Base-by-base conservation (phyloP, 768 basidiomycete genomes). In the Boletus reticulatus region DNA sequence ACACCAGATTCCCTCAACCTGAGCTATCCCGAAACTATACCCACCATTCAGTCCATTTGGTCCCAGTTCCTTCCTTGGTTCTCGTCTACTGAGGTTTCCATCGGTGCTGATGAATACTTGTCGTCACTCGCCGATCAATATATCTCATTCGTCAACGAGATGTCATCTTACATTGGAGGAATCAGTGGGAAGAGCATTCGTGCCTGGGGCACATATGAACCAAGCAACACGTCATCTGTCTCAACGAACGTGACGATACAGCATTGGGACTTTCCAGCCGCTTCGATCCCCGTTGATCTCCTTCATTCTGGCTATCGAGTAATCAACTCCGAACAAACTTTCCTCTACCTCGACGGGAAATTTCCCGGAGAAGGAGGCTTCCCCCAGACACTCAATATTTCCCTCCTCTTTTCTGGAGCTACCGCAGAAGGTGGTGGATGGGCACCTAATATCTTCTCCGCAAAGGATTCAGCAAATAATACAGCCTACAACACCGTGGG, bases 61-160 rank as follows among this genome's bases (percentile, higher is more conserved):
- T 63, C 72, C 19, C 74, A 75, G 53, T 64, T 73, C 53, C 66
- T 77, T 24, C 71, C 74, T 1, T 75, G 74, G 74, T 75, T 74
- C 57, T 57, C 73, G 19, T 63, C 72, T 49, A 45, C 62, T 11
- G 75, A 79, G 51, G 75, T 80, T 19, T 77, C 76, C 9, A 78
- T 80, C 37, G 78, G 78, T 13, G 76, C 76, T 24, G 78, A 79
- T 50, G 76, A 79, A 62, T 79, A 78, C 55, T 54, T 59, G 11
- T 38, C 70, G 9, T 59, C 67, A 7, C 61, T 78, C 10, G 78
- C 75, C 3, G 66, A 77, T 47, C 74, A 73, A 45, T 80, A 78
- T 56, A 72, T 75, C 44, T 60, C 69, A 9, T 79, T 75, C 48
- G 72, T 80, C 43, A 77, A 79, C 39, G 67, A 66, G 46, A 77